Base-by-base conservation (phyloP, 768 basidiomycete species). In the Ramaria sp. region DNA sequence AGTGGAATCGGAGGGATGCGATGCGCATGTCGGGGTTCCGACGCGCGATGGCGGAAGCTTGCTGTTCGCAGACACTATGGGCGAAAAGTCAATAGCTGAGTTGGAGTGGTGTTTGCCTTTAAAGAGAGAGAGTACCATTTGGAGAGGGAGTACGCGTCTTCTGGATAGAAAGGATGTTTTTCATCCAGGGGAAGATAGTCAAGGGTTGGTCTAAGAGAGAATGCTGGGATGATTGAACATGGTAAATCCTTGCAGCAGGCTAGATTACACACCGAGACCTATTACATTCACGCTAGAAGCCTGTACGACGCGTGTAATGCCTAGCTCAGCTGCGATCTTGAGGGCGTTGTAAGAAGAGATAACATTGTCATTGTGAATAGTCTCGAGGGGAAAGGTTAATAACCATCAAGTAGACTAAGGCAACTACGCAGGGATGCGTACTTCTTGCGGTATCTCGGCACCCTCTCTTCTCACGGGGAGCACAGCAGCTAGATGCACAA, bases 261-360 rank as follows among this genome's bases (percentile, higher is more conserved):
- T 64, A 76, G 66, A 3, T 71, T 71, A 37, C 22, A 16, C 28
- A 47, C 45, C 45, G 12, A 47, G 45, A n/a, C 45, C 45, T 27
- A 83, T 61, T 43, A 81, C 80, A 60, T 86, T 84, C 52, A 80
- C 80, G 3, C 75, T 76, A 18, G 82, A 84, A 5, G 84, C 82
- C 64, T 79, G 81, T 1, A 78, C 82, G 36, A 85, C 64, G 6
- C 78, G 74, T 25, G 70, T 71, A 61, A 85, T 84, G 7, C 78
- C 78, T 34, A 84, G 67, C 75, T 85, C 81, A 45, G 80, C 82
- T 52, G 78, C 78, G 3, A 80, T 79, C n/a, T 79, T 76, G 43
- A 85, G 68, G 50, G 82, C 69, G 61, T 84, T 85, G 78, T 81
- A 85, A n/a, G 80, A 80, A 42, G 82, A 72, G 13, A 82, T 75